A percentile compares a stretch with the other conserved stretches of the same genome.
These are phyloP conservation scores for Aspergillus quadricinctus DNA, from an alignment of 2,329 filamentous ascomycete species.

Conservation along the genomic window DNA sequence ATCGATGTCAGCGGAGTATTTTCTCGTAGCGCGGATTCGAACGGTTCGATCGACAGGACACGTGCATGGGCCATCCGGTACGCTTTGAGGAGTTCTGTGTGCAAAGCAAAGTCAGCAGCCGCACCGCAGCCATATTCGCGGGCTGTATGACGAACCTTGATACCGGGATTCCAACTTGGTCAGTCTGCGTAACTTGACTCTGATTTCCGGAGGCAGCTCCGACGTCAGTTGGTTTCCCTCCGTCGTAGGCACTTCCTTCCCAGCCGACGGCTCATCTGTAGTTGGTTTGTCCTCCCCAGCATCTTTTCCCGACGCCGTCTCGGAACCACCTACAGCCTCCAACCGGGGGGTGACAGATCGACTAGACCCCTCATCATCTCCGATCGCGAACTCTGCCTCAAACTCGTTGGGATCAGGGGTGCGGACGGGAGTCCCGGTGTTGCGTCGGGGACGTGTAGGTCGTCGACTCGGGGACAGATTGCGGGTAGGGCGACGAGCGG, in stretches of 20 bases:
- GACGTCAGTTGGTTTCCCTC: slow-evolving; percentile 24
- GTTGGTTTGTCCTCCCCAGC: slow-evolving; percentile 18
- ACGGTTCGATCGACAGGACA: slow-evolving; percentile 83
- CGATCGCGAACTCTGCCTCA: slow-evolving; percentile 79
- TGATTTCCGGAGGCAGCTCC: slow-evolving; percentile 71
- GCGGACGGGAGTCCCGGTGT: slow-evolving; percentile 46
- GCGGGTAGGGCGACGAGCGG: slow-evolving; percentile 35
- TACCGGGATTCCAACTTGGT: slow-evolving; percentile 87
- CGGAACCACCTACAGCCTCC: slow-evolving; percentile 37
- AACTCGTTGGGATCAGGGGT: slow-evolving; percentile 81
- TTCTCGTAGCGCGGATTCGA: slow-evolving; percentile 85
- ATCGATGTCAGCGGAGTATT: slow-evolving; percentile 90
- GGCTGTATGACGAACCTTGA: slow-evolving; percentile 55
- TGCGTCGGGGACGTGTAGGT: slow-evolving; percentile 29
- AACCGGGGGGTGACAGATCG: slow-evolving; percentile 57
- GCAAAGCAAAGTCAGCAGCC: slow-evolving; percentile 2
- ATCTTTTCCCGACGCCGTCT: slow-evolving; percentile 18
- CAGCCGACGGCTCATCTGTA: slow-evolving; percentile 14
- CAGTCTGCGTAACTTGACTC: slow-evolving; percentile 72
- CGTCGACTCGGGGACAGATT: slow-evolving; percentile 27
- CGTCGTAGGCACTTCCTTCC: slow-evolving; percentile 20
- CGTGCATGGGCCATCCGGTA: slow-evolving; percentile 88
- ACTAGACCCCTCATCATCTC: slow-evolving; percentile 70
- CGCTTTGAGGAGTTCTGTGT: slow-evolving; percentile 77
- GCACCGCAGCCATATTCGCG: neutral